phyloP scores from a whole-genome alignment of 805 yeast species.

The Saccharomycopsis sp. region DNA sequence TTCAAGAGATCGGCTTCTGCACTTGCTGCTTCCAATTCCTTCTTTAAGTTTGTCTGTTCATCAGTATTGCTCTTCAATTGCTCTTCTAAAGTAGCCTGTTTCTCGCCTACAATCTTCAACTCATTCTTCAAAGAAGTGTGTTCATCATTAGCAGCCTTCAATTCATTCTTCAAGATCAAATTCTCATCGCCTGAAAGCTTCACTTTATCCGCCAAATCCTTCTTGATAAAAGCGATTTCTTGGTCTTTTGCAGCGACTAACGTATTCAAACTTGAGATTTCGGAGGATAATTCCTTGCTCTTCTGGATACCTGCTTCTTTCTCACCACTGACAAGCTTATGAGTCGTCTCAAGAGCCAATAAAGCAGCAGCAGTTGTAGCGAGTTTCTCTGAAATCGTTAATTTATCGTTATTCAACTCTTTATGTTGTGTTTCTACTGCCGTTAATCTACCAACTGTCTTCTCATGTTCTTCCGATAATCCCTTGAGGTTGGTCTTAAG shows the following conservation, averaged over 20 bases:
- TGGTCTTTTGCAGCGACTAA: neutral
- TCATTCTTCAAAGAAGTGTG: neutral
- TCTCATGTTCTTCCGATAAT: neutral
- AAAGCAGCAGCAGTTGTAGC: constrained; percentile 17
- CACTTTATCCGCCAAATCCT: neutral
- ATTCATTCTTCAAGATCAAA: neutral
- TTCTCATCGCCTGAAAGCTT: too few species aligned
- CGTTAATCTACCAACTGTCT: neutral
- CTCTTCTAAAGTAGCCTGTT: neutral
- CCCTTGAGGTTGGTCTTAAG: constrained; percentile 5
- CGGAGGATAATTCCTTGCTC: neutral
- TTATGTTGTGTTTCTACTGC: constrained; percentile 5
- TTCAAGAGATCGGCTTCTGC: neutral
- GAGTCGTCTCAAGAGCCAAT: constrained; percentile 16
- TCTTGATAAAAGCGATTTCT: neutral
- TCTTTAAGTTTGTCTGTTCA: neutral
- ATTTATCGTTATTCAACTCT: constrained; percentile 4
- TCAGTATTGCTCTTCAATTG: neutral
- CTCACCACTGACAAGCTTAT: constrained; percentile 26
- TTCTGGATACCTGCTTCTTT: constrained; percentile 3
- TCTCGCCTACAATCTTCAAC: neutral
- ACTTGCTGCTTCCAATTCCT: neutral
- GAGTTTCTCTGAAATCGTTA: constrained; percentile 10
- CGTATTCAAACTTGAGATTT: neutral
- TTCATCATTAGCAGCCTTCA: neutral